Base-by-base conservation (phyloP, 176 grass and related monocot genomes). In the Oropetium thomaeum region DNA sequence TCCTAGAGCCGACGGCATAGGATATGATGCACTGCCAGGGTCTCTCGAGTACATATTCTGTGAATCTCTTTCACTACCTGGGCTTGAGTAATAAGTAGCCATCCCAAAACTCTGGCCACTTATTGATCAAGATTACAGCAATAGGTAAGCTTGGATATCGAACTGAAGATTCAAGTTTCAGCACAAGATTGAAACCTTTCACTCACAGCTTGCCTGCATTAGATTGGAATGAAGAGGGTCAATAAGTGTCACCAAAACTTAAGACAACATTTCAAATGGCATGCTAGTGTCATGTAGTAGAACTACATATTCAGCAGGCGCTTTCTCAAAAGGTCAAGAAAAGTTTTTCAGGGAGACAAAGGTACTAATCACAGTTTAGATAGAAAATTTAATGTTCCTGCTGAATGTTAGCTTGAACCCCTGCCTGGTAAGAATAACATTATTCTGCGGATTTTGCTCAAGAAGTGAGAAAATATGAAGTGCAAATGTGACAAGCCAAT, bases 61-160 rank as follows among this genome's bases (percentile, higher is more conserved):
- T 34, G 86, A 82, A 45, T 92, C 89, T 52, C 92, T 92, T 79
- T 96, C 84, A 29, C 85, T 87, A 11, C 84, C 80, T 10, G 89
- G 86, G 82, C 76, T 96, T 28, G 85, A 86, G 74, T 86, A 99
- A 71, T 92, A 99, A 73, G 87, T 90, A 9, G 92, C 87, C 92
- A 96, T 99, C 43, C 58, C 58, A 15, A 41, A 67, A 35, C 43
- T 66, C 19, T 32, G 26, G 45, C n/a, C 5, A 6, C 49, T 68
- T 34, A 12, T 53, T 19, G 32, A 28, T 73, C 6, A 59, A 79
- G 69, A 20, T 69, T 62, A 37, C 86, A 47, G 34, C 29, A 53
- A 63, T 17, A 61, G 62, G 35, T 9, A 22, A 72, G n/a, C 62
- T 34, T 65, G 12, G 58, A 25, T 17, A 62, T 47, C 26, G 45